Conservation (phyloP, 495 filamentous ascomycete species). For the Lasiosphaeriaceae sp. region DNA sequence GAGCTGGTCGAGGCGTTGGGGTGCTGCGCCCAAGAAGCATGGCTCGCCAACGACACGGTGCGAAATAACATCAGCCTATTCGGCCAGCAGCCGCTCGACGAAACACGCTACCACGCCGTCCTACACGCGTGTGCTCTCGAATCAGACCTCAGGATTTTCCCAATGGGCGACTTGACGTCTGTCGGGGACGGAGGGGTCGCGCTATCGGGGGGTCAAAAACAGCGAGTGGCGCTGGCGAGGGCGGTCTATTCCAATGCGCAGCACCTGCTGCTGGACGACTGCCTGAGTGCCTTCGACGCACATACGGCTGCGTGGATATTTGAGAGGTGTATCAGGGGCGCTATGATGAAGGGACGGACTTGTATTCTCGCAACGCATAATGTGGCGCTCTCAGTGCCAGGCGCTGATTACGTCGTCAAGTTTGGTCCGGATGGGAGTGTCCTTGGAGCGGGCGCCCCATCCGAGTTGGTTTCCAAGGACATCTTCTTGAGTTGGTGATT, state of each 20-base stretch:
- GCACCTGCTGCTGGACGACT: constrained; percentile 78
- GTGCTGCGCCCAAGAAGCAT: constrained; percentile 38
- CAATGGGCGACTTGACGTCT: constrained; percentile 79
- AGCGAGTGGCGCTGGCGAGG: constrained; percentile 72
- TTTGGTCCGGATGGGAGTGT: constrained; percentile 9
- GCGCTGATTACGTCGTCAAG: constrained; percentile 3
- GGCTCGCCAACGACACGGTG: constrained; percentile 38
- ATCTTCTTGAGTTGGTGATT: constrained; percentile 9
- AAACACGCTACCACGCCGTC: constrained; percentile 72
- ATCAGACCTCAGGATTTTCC: constrained; percentile 73
- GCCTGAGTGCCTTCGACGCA: constrained; percentile 72
- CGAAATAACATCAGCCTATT: constrained; percentile 45
- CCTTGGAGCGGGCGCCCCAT: constrained; percentile 3
- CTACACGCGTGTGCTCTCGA: constrained; percentile 73
- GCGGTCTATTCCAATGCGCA: constrained; percentile 84
- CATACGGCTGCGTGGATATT: constrained; percentile 8
- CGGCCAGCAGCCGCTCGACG: constrained; percentile 35
- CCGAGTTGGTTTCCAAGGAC: constrained; percentile 6
- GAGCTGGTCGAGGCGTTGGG: constrained; percentile 4
- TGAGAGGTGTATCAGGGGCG: constrained; percentile 8
- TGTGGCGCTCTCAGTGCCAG: too few relatives aligned
- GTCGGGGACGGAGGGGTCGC: constrained; percentile 85
- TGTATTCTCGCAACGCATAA: constrained; percentile 20
- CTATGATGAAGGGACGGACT: constrained; percentile 10
- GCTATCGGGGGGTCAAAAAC: constrained; percentile 81